Evolutionary conservation across 352 stramenopile genomes (phyloP).

Genomic region (Phytophthora sp.): DNA sequence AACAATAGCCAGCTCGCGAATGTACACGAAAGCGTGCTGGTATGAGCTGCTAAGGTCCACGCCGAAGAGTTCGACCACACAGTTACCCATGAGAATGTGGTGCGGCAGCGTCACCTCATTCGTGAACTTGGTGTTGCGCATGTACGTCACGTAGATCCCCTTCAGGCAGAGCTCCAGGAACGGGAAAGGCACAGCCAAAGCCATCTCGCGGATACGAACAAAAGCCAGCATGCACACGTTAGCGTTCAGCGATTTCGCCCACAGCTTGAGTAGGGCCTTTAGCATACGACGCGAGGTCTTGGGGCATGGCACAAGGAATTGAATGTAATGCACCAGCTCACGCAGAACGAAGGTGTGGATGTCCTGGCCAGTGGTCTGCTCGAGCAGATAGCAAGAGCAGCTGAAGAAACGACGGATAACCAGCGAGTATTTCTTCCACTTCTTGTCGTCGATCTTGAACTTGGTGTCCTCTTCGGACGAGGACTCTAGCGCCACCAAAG

Average conservation of each 20-base stretch:
- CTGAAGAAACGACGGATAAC: slow-evolving; percentile 93
- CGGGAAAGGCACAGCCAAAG: slow-evolving; percentile 94
- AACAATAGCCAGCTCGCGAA: slow-evolving; percentile 98
- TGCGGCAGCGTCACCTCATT: slow-evolving; percentile 86
- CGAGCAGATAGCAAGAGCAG: slow-evolving; percentile 92
- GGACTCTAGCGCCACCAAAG: slow-evolving; percentile 68
- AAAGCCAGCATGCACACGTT: slow-evolving; percentile 93
- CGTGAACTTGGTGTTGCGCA: slow-evolving; percentile 95
- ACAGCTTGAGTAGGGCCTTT: slow-evolving; percentile 89
- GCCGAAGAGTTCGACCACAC: slow-evolving; percentile 98
- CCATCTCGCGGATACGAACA: slow-evolving; percentile 95
- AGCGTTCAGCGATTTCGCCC: slow-evolving; percentile 81
- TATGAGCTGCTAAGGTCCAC: slow-evolving; percentile 97
- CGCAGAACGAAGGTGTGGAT: slow-evolving; percentile 87
- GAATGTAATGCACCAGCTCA: slow-evolving; percentile 80
- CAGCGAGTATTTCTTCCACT: slow-evolving; percentile 80
- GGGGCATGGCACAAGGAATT: slow-evolving; percentile 65
- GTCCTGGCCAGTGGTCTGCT: slow-evolving; percentile 82
- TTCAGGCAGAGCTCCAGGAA: slow-evolving; percentile 97
- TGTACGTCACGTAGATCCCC: slow-evolving; percentile 96
- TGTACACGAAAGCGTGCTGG: slow-evolving; percentile 99
- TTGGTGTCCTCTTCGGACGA: slow-evolving; percentile 39
- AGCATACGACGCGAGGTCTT: slow-evolving; percentile 75
- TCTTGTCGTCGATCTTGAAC: slow-evolving; percentile 75
- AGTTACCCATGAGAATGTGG: slow-evolving; percentile 95